Base-by-base conservation (phyloP, 225 moss, liverwort and hornwort genomes). In the Lunularia cruciata region DNA sequence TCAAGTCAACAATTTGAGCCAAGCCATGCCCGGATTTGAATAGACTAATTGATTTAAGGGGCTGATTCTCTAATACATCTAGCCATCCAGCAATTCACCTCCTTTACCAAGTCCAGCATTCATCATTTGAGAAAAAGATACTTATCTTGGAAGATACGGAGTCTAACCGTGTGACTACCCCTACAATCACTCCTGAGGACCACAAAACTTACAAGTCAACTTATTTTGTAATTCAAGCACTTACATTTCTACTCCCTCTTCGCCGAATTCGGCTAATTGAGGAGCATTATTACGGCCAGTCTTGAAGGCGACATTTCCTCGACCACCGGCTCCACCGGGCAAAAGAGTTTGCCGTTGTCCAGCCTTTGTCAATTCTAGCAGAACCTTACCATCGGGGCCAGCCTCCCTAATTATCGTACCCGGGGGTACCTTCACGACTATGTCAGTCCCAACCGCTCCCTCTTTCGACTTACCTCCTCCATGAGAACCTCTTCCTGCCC, bases 261-360 rank as follows among this genome's bases (percentile, higher is more conserved):
- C 96, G 45, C 96, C 96, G 72, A 78, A 76, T 79, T 98, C 96
- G 43, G 96, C 96, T 28, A 98, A 33, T 76, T 98, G 96, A n/a
- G 96, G 96, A 30, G 85, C 75, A 39, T 91, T 98, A 40, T 93
- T 98, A 38, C 84, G 83, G 31, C 92, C 96, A 1, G 92, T 90
- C 72, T 98, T 98, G 37, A 98, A 98, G 19, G 96, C 92, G 65
- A 75, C 69, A 63, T 98, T 98, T 4, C 96, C 96, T 51, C 96
- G 82, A 25, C 96, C 96, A 56, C 96, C 96, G 26, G 86, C 56
- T 22, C 96, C 96, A 52, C 96, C 96, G 20, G 92, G 96, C 37
- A 98, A 75, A 65, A 98, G 68, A 68, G 87, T 56, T 59, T 87
- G 89, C 31, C 74, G 84, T 53, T 90, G 86, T 27, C 92, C 96